Conservation (phyloP, 2,329 filamentous ascomycete genomes). For the Sporothrix sp. region DNA sequence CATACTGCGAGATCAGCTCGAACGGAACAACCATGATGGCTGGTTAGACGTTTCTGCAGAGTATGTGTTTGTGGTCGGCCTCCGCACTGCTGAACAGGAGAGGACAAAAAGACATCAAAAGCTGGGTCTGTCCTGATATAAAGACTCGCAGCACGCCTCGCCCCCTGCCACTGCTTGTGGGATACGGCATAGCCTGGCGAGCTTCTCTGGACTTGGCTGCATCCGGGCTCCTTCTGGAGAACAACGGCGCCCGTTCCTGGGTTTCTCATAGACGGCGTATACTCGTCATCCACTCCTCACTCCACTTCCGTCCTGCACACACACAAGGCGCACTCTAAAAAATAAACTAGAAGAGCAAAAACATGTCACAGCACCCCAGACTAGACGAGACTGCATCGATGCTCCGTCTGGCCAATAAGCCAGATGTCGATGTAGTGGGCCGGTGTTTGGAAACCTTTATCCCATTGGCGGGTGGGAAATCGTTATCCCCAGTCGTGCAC, state of each 20-base stretch:
- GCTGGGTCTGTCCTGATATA: too few relatives aligned
- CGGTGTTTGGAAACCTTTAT: constrained; percentile 7
- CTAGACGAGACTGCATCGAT: background rate
- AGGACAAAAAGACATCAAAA: too few relatives aligned
- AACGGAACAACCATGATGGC: constrained; percentile 8
- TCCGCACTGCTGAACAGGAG: too few relatives aligned
- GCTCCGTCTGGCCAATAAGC: too few relatives aligned
- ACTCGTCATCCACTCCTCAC: background rate
- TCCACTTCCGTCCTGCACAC: constrained; percentile 7
- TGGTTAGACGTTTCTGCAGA: background rate
- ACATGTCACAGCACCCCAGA: constrained; percentile 2
- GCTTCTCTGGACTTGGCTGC: too few relatives aligned
- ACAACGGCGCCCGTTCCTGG: too few relatives aligned
- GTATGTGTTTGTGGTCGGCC: background rate
- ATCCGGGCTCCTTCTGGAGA: too few relatives aligned
- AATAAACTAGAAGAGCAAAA: background rate
- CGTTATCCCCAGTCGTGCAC: background rate
- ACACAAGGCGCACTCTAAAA: background rate
- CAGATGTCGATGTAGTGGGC: too few relatives aligned
- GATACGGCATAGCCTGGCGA: too few relatives aligned
- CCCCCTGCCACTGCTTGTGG: too few relatives aligned
- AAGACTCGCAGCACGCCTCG: too few relatives aligned
- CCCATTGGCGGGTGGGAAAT: constrained; percentile 7
- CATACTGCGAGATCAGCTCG: constrained; percentile 8
- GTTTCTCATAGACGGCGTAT: too few relatives aligned